These are phyloP conservation scores for Orobanche coerulescens DNA, from an alignment of 257 asterid genomes.

Conservation along the genomic window DNA sequence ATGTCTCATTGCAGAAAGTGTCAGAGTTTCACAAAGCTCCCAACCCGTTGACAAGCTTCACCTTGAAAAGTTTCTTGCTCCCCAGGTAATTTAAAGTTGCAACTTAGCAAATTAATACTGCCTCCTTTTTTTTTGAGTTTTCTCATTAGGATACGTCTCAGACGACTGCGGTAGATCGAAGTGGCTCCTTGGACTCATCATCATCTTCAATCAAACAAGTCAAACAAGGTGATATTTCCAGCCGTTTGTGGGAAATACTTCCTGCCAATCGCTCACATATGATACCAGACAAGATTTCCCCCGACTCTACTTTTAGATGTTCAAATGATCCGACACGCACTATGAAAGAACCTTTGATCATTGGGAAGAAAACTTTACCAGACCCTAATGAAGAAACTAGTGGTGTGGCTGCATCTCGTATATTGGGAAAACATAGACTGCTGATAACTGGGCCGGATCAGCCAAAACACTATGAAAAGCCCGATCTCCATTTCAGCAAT, in stretches of 20 bases:
- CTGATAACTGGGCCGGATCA: conserved; percentile 44
- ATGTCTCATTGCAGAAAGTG: conserved; percentile 41
- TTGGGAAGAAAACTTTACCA: conserved; percentile 22
- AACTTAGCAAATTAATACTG: not conserved
- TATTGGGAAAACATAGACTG: conserved; percentile 51
- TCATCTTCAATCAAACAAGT: conserved; percentile 32
- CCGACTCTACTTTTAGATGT: conserved; percentile 28
- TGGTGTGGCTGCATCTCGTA: conserved; percentile 34
- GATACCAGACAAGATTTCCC: conserved; percentile 33
- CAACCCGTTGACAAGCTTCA: conserved; percentile 32
- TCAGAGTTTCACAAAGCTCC: conserved; percentile 23
- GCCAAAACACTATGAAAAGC: conserved; percentile 24
- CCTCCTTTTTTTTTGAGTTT: conserved; percentile 12
- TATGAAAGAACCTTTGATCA: conserved; percentile 29
- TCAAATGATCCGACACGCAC: conserved; percentile 28
- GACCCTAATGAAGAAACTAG: conserved; percentile 33
- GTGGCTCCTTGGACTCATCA: conserved; percentile 28
- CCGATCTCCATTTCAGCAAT: conserved; percentile 19
- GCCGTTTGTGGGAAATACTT: conserved; percentile 39
- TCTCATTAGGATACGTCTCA: conserved; percentile 26
- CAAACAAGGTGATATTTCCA: conserved; percentile 30
- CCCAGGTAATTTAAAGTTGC: conserved; percentile 41
- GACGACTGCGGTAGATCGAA: conserved; percentile 23
- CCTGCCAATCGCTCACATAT: conserved; percentile 85
- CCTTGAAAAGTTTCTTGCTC: conserved; percentile 32